Evolutionary conservation across 768 basidiomycete genomes (phyloP).

Genomic region (Leccinum aurantiacum): DNA sequence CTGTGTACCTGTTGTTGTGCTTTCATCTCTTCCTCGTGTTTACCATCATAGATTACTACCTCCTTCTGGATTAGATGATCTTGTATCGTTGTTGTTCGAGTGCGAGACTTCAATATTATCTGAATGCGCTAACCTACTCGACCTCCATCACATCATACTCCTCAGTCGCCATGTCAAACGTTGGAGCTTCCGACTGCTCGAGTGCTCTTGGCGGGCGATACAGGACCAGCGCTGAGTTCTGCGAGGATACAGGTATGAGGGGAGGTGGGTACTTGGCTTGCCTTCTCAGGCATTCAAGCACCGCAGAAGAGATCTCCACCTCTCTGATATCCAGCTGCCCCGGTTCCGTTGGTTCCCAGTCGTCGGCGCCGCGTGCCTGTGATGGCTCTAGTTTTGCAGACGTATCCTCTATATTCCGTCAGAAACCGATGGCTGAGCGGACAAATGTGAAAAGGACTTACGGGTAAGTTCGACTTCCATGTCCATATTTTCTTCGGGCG

Average conservation of each 20-base stretch:
- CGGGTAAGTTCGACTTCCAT: constrained; percentile 74
- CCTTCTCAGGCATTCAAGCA: constrained; percentile 46
- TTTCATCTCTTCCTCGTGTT: constrained; percentile 17
- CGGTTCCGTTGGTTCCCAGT: constrained; percentile 27
- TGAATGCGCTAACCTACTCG: constrained; percentile 31
- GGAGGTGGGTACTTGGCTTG: constrained; percentile 25
- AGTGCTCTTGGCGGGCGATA: constrained; percentile 43
- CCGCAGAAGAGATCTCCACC: constrained; percentile 43
- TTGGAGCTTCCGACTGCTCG: not conserved
- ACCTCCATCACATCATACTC: constrained; percentile 56
- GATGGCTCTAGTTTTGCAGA: constrained; percentile 34
- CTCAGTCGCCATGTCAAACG: not conserved
- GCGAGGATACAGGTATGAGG: constrained; percentile 20
- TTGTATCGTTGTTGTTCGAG: constrained; percentile 21
- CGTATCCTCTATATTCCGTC: constrained; percentile 4
- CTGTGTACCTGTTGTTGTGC: constrained; percentile 24
- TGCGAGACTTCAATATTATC: constrained; percentile 6
- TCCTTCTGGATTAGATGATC: constrained; percentile 27
- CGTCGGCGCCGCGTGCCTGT: not conserved
- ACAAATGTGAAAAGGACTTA: constrained; percentile 31
- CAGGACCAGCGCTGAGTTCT: constrained; percentile 48
- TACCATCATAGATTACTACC: constrained; percentile 27
- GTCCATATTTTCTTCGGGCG: constrained; percentile 42
- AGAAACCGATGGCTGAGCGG: constrained; percentile 1
- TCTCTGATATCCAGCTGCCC: constrained; percentile 23